Base-by-base conservation (phyloP, 306 rosid species). In the Inga laurina region DNA sequence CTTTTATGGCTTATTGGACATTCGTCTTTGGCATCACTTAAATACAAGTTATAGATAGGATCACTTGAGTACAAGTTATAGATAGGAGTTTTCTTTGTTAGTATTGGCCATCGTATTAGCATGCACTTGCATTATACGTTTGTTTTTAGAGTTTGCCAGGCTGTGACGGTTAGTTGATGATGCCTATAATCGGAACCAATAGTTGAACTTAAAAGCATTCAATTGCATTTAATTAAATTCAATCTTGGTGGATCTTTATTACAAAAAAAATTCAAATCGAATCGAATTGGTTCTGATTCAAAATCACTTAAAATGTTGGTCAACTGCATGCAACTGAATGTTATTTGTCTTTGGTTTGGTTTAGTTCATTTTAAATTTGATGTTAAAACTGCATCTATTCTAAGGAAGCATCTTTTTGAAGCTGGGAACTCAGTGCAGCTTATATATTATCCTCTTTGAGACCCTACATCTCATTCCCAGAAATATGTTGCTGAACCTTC, bases 221-320 rank as follows among this genome's bases (percentile, higher is more conserved):
- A 4, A 22, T 22, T 35, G 57, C 10, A 51, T 77, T 75, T 76
- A 21, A 43, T 71, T 66, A 32, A 51, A 65, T 77, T 69, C 65
- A 41, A 19, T 46, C 9, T 32, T 41, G 48, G 12, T 82, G 41
- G 10, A 37, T 11, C 65, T 64, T 52, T 64, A 71, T 30, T 16
- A 44, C 39, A 48, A 74, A 44, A 30, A 30, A 32, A 21, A 24
- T 78, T 45, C 32, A 16, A 48, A 35, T 48, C 35, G 66, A 67
- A 46, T 66, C 43, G 66, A 67, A 46, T 66, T 27, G 64, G 64
- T 49, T 66, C 41, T 78, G 74, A 45, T 34, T 77, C 13, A 62
- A 45, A 67, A 30, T 51, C 54, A 24, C 59, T 13, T 41, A 37
- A 68, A 57, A 22, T 8, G 22, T 41, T 10, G n/a, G 35, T 64